Evolutionary conservation across 1,284 basidiomycete genomes (phyloP).

Genomic region (Athelia sp.): DNA sequence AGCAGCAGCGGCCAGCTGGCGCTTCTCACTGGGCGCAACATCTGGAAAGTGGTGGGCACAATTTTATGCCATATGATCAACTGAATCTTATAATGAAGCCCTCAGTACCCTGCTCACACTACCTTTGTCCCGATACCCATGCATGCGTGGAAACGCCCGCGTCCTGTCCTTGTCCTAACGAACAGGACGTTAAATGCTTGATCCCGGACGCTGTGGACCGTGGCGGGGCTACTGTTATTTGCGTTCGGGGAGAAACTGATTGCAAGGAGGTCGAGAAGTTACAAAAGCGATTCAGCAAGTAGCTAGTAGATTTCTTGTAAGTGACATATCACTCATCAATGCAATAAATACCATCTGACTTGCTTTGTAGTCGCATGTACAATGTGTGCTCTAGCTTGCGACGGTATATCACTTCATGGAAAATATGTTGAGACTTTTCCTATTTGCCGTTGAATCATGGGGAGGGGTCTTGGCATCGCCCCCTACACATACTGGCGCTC

Average conservation of each 20-base stretch:
- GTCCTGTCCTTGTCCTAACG: slow-evolving; percentile 38
- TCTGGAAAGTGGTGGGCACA: slow-evolving; percentile 29
- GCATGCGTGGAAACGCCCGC: slow-evolving; percentile 31
- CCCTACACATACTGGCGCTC: too few species aligned
- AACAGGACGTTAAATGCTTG: slow-evolving; percentile 37
- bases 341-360: too few species aligned
- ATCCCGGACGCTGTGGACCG: slow-evolving; percentile 31
- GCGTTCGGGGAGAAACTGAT: slow-evolving; percentile 30
- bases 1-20: slow-evolving; percentile 23
- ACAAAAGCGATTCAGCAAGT: background rate
- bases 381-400: too few species aligned
- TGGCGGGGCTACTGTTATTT: slow-evolving; percentile 31
- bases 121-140: slow-evolving; percentile 36
- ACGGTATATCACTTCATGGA: too few species aligned
- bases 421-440: too few species aligned
- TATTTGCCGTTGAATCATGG: too few species aligned
- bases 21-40: slow-evolving; percentile 32
- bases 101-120: slow-evolving; percentile 30
- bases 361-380: too few species aligned
- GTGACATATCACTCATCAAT: too few species aligned
- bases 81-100: slow-evolving; percentile 1
- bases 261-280: slow-evolving; percentile 31
- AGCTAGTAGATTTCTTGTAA: background rate
- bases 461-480: too few species aligned
- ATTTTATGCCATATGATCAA: background rate